phyloP scores from a whole-genome alignment of 139 green algal species.

The Chlamydomonas eustigma region DNA sequence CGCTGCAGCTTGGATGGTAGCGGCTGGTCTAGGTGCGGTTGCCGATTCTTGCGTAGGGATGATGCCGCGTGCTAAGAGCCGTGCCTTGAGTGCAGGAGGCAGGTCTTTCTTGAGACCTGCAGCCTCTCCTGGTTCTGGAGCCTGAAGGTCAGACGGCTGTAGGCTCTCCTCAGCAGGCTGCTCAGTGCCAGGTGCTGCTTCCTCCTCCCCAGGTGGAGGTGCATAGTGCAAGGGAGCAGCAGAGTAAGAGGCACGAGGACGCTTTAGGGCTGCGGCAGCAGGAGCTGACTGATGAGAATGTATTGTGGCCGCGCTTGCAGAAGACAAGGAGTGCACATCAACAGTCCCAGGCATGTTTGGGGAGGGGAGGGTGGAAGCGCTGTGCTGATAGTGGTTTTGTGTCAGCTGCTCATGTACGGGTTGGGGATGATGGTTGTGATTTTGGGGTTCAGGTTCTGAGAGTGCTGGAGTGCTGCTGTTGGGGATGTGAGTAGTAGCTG shows the following conservation, averaged over 20 bases:
- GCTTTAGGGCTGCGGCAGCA: constrained; percentile 18
- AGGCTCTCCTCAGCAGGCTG: background rate
- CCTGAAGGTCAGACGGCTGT: background rate
- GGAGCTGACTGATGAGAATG: background rate
- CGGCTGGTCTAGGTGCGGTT: background rate
- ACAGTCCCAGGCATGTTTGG: no score
- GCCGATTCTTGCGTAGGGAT: constrained; percentile 26
- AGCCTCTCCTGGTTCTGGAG: background rate
- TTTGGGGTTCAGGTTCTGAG: no score
- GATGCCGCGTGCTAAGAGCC: constrained; percentile 57
- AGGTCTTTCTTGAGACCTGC: constrained; percentile 29
- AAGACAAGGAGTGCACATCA: no score
- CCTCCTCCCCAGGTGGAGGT: constrained; percentile 1
- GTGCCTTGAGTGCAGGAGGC: constrained; percentile 49
- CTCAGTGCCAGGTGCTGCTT: constrained; percentile 12
- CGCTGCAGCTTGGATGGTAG: constrained; percentile 13
- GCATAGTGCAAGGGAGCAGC: constrained; percentile 12
- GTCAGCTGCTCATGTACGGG: no score
- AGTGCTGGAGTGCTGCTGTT: no score
- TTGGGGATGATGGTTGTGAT: no score
- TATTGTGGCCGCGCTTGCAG: background rate
- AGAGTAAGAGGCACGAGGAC: constrained; percentile 12
- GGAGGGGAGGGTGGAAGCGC: no score
- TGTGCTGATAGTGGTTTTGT: no score
- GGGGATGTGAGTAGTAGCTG: background rate